Percentiles rank a stretch among this genome's conserved stretches.
phyloP scores from a whole-genome alignment of 352 stramenopile genomes.

The Phytophthora megakarya region DNA sequence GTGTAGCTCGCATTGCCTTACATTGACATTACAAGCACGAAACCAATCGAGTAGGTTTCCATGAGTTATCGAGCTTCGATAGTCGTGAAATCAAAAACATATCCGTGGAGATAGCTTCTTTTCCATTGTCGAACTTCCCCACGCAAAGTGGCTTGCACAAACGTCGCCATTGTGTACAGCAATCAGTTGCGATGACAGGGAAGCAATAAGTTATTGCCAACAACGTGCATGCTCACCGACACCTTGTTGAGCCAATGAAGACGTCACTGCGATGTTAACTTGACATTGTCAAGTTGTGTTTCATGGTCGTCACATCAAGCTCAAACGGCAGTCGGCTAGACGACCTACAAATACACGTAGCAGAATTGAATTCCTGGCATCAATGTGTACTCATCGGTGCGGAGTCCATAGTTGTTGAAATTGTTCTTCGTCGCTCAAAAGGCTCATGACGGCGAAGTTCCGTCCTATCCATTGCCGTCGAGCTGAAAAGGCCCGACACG shows the following conservation, averaged over 20 bases:
- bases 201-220: too few relatives aligned
- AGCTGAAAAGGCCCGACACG: constrained; percentile 12
- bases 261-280: too few relatives aligned
- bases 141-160: background rate
- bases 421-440: background rate
- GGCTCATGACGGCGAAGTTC: background rate
- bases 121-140: background rate
- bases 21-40: too few relatives aligned
- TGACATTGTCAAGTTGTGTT: too few relatives aligned
- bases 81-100: too few relatives aligned
- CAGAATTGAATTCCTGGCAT: too few relatives aligned
- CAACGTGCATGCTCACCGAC: too few relatives aligned
- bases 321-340: background rate
- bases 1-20: too few relatives aligned
- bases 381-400: background rate
- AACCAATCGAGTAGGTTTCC: background rate
- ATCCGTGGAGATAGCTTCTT: background rate
- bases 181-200: background rate
- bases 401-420: background rate
- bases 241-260: too few relatives aligned
- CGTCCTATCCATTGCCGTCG: constrained; percentile 13
- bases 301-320: background rate
- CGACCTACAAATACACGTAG: too few relatives aligned
- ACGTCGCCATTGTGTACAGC: background rate
- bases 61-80: background rate